Base-by-base conservation (phyloP, 164 flowering plant species). In the Litsea cubeba region DNA sequence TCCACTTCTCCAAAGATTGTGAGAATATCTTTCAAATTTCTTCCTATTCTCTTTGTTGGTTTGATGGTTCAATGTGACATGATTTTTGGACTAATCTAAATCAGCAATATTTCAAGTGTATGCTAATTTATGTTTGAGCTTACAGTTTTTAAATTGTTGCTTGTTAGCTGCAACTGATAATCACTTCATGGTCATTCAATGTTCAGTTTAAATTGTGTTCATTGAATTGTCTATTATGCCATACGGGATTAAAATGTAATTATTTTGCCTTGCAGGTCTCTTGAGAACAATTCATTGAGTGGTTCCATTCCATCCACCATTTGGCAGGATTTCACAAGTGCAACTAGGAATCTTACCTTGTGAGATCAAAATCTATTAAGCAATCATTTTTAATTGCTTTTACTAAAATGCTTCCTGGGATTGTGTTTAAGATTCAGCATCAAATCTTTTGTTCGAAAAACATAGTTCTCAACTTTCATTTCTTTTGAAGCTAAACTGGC, bases 1-100 rank as follows among this genome's bases (percentile, higher is more conserved):
- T 76, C 87, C 92, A 50, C 65, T 12, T 62, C 95, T 91, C 57
- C 97, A 93, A 76, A 87, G 60, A 83, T 77, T 93, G 98, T 93
- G 77, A 89, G 94, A 65, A 50, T 68, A 60, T 25, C 51, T 63
- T 4, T 58, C 14, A 15, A 24, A 32, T 69, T 68, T 67, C 5
- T 54, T 32, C 54, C 50, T 32, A 18, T 68, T 14, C n/a, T 30
- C 0, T 66, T 57, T 32, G 20, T 58, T 7, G 23, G 26, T 8
- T 62, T 18, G 46, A n/a, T 46, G 35, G 76, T n/a, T 72, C 22
- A 25, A 18, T 7, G 26, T 68, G n/a, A 24, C 35, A 22, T 22
- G 32, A 7, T 30, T 26, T 26, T 30, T 65, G 28, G 49, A 65
- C 26, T 18, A 40, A 35, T 68, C 40, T n/a, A n/a, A 68, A 30